These are phyloP conservation scores for Spirogloea muscicola DNA, from an alignment of 139 green algal genomes.

Conservation along the genomic window DNA sequence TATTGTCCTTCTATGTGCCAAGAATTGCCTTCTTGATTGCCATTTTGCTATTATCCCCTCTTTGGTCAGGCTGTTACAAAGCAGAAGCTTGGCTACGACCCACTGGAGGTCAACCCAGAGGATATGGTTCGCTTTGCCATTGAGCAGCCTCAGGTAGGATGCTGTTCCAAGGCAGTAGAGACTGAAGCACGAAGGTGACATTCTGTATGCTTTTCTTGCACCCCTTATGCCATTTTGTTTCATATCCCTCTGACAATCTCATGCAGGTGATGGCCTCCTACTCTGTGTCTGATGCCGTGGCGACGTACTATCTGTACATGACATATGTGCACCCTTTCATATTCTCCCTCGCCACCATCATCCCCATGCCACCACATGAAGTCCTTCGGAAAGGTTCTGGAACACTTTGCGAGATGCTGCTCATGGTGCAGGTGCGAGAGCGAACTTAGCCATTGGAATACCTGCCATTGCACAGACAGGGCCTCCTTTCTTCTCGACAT, in stretches of 20 bases:
- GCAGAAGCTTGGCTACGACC: conserved; percentile 94
- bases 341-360: conserved; percentile 96
- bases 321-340: conserved; percentile 99
- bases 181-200: background rate
- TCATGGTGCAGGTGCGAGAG: conserved; percentile 83
- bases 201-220: background rate
- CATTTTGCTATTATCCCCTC: too few species aligned
- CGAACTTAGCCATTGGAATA: too few species aligned
- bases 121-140: conserved; percentile 84
- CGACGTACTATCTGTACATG: conserved; percentile 99
- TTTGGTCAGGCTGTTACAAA: conserved; percentile 93
- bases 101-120: conserved; percentile 92
- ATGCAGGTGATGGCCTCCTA: conserved; percentile 84
- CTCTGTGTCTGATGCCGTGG: conserved; percentile 94
- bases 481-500: too few species aligned
- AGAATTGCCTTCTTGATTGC: too few species aligned
- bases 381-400: conserved; percentile 91
- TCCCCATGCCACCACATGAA: conserved; percentile 95
- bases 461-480: too few species aligned
- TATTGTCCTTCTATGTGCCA: too few species aligned
- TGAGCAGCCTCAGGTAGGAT: conserved; percentile 53
- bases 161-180: background rate
- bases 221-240: background rate
- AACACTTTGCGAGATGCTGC: conserved; percentile 95
- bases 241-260: background rate